Conservation (phyloP, 176 grass and related monocot species). For the Musa itinerans region DNA sequence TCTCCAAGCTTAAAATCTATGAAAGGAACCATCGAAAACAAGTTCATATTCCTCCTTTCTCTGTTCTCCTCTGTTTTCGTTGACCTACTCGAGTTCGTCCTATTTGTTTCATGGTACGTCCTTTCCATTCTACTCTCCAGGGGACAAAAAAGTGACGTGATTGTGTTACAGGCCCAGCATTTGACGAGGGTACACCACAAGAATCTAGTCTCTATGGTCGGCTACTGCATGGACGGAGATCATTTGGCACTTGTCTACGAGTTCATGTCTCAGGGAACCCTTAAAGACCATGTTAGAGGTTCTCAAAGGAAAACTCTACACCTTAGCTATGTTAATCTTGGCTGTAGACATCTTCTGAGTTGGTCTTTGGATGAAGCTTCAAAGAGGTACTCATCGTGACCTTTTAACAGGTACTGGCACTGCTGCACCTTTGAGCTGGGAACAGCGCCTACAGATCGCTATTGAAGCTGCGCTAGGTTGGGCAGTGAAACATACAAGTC, state of each 20-base stretch:
- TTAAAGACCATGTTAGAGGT: slow-evolving; percentile 3
- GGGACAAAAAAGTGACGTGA: not conserved
- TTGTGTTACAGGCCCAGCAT: slow-evolving; percentile 11
- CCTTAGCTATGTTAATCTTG: not conserved
- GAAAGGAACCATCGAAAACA: not conserved
- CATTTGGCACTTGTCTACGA: slow-evolving; percentile 18
- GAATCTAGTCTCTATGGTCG: slow-evolving; percentile 20
- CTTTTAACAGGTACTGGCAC: not conserved
- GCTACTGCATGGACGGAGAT: slow-evolving; percentile 17
- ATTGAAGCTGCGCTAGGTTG: slow-evolving; percentile 18
- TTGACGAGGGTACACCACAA: slow-evolving; percentile 22
- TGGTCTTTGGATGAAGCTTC: not conserved
- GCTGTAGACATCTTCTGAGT: not conserved
- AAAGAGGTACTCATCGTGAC: not conserved
- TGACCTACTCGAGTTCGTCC: no score
- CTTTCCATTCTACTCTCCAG: not conserved
- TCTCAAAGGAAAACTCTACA: not conserved
- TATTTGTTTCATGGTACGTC: no score
- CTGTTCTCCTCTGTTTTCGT: not conserved
- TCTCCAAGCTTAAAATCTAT: not conserved
- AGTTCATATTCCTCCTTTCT: not conserved
- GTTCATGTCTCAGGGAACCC: slow-evolving; percentile 16
- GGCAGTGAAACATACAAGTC: no score
- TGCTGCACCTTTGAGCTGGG: slow-evolving; percentile 8
- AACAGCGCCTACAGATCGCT: slow-evolving; percentile 1